Evolutionary conservation across 2,329 filamentous ascomycete species (phyloP), one percentile per base, ranked within the genome.

Genomic region (Hyphodiscus sp.): DNA sequence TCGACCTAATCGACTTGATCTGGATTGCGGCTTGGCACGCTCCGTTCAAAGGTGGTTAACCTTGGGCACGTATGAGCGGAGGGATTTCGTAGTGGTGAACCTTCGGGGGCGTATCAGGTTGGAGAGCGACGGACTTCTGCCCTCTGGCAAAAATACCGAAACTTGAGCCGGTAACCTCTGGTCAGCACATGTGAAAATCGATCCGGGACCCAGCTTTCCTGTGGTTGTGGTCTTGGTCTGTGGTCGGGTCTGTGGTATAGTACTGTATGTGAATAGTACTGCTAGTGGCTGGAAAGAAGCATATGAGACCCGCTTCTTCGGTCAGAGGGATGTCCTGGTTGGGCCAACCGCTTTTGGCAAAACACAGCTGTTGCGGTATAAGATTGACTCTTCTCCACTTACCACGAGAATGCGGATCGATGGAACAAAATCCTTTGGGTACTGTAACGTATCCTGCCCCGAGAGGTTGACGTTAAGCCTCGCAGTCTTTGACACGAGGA

Each of bases 291-390:
- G 30, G 15, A 33, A 41, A 52, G 16, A 47, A 16, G n/a, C n/a
- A 13, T 23, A 26, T 18, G 7, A 47, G 45, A 52, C 45, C 53
- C 54, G 51, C 54, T 51, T 53, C 45, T 44, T 54, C 54, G 52
- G 52, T 41, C 49, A 41, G 46, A 51, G 53, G 54, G 46, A 54
- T 51, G 51, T 51, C 41, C 13, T 57, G 54, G 54, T 57, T 57
- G 54, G 54, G 16, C 41, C 46, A 29, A 15, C 20, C 26, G 30
- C 41, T 54, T 53, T 49, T 52, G 50, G 49, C 33, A 45, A 49
- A 43, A 49, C 42, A 18, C 20, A 19, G 47, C 47, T 38, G 16
- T 20, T 38, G 33, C 33, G 33, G 16, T 38, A 38, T 4, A 13
- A 15, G 2, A n/a, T 15, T 13, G 33, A 38, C 33, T 38, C 16